Conservation (phyloP, 208 protist genomes). For the Trypanosoma avium region DNA sequence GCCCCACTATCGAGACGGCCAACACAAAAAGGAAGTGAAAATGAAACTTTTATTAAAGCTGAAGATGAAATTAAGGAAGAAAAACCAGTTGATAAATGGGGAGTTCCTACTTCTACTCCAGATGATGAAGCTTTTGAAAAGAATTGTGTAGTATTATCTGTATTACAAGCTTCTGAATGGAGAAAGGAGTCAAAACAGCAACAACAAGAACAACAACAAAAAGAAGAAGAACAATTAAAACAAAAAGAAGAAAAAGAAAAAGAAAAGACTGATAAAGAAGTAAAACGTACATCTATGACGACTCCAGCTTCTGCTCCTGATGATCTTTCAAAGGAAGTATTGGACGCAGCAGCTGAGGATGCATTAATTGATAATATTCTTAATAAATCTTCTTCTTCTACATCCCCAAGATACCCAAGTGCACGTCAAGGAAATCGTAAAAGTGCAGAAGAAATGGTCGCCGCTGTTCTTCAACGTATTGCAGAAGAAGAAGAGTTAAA, state of each 20-base stretch:
- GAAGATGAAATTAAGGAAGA: not conserved
- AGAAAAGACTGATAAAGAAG: too few relatives aligned
- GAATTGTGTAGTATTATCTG: conserved; percentile 61
- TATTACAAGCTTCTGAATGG: conserved; percentile 37
- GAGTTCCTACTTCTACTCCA: conserved; percentile 25
- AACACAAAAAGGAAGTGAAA: not conserved
- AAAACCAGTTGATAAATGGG: conserved; percentile 52
- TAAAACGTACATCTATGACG: too few relatives aligned
- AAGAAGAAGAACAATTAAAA: too few relatives aligned
- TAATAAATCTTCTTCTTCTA: not conserved
- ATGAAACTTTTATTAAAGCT: not conserved
- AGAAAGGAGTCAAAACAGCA: not conserved
- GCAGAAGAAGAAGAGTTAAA: conserved; percentile 19
- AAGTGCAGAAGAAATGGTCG: conserved; percentile 12
- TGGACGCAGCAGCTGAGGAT: not conserved
- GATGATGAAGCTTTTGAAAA: conserved; percentile 74
- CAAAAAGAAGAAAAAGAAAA: too few relatives aligned
- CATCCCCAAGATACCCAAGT: conserved; percentile 8
- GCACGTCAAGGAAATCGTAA: not conserved
- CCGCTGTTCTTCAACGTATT: conserved; percentile 7
- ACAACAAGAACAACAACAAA: too few relatives aligned
- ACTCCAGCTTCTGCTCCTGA: not conserved
- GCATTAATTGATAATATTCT: not conserved
- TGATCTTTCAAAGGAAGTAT: not conserved
- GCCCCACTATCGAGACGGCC: not conserved